phyloP scores from a whole-genome alignment of 345 rosid genomes.

The Litchi chinensis region DNA sequence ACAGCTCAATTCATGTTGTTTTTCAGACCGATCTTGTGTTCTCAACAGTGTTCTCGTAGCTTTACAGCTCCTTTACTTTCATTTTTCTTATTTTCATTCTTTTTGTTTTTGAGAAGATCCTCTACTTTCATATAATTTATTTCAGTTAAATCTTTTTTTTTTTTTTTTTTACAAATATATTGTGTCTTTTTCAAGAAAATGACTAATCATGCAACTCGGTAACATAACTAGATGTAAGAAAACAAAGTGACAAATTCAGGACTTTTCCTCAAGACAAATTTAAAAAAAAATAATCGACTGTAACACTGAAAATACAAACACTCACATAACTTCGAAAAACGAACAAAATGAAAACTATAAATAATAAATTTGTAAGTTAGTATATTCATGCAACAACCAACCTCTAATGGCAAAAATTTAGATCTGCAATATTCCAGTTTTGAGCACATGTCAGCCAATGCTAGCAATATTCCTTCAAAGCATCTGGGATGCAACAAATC shows the following conservation, averaged over 20 bases:
- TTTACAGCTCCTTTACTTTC: neutral
- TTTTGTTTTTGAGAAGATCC: neutral
- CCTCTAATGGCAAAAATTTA: conserved; percentile 69
- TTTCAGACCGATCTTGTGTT: neutral
- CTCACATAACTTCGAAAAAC: neutral
- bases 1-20: no score
- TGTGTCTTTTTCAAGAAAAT: neutral
- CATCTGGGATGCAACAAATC: conserved; percentile 54
- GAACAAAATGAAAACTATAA: conserved; percentile 7
- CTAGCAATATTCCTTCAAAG: conserved; percentile 66
- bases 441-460: conserved; percentile 79
- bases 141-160: neutral
- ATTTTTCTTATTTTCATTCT: neutral
- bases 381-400: conserved; percentile 28
- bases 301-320: neutral
- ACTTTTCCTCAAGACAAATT: neutral
- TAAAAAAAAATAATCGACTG: neutral
- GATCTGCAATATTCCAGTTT: conserved; percentile 80
- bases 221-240: neutral
- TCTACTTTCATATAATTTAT: neutral
- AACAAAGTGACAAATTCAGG: neutral
- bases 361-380: conserved; percentile 12
- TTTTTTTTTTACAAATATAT: neutral
- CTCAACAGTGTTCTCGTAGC: neutral
- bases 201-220: neutral